Evolutionary conservation across 2,329 filamentous ascomycete species (phyloP), one percentile per base, ranked within the genome.

Genomic region (Penicillium sp.): DNA sequence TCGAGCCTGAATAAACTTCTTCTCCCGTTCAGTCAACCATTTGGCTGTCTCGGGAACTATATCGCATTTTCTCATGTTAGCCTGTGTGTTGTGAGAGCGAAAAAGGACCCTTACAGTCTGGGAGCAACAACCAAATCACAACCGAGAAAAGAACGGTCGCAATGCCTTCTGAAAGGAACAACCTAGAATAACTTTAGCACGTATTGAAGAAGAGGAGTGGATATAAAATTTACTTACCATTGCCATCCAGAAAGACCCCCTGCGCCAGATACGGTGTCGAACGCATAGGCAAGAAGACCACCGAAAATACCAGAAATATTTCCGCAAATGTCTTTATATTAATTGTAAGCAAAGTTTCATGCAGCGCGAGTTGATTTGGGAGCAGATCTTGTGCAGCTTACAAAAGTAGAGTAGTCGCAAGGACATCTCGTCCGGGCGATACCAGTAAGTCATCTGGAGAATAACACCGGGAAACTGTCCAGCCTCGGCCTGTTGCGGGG

Each of bases 1-100:
- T 17, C 79, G 73, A 15, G 77, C 78, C 65, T 82, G 77, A 19
- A 82, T 73, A 60, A 82, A 82, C 6, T 73, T 75, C 60, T 80
- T 80, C 48, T 82, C 80, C 43, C 66, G 75, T 4, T 77, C 73
- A 0, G 73, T 77, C 35, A 82, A 68, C 79, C 79, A 82, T 46
- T 69, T 72, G 8, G 80, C 80, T 40, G 70, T 74, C 4, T 71
- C 65, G 0, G 79, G 78, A 52, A 80, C 77, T 79, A 38, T 6
- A 29, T 15, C 10, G 13, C 3, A n/a, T 27, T 23, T 10, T 46
- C 4, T 40, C 8, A 33, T 21, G 13, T 63, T 38, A 61, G 49
- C 15, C 2, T 49, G 13, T 41, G 43, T 6, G 6, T 29, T 19
- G 9, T 19, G 17, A 6, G 3, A 5, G 10, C 1, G 33, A 40